These are phyloP conservation scores for Candida ovalis DNA, from an alignment of 805 yeast species.

Conservation along the genomic window DNA sequence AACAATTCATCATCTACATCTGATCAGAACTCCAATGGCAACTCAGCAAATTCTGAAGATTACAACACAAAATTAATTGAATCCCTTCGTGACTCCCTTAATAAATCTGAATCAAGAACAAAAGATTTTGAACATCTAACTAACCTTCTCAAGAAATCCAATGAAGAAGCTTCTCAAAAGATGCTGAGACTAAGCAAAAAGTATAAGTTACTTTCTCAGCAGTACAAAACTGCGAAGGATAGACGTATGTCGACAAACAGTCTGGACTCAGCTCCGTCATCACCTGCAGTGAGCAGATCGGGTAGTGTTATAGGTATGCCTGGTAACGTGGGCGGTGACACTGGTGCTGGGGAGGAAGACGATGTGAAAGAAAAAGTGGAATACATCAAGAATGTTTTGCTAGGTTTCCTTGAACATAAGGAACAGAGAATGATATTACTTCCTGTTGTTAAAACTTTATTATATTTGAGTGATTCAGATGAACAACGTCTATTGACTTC, in stretches of 20 bases:
- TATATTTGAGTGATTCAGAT: conserved; percentile 66
- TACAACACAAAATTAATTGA: conserved; percentile 23
- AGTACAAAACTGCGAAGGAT: conserved; percentile 39
- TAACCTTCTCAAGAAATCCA: conserved; percentile 50
- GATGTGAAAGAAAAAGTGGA: conserved; percentile 52
- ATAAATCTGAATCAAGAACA: conserved; percentile 44
- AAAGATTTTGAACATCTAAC: conserved; percentile 56
- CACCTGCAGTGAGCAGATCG: conserved; percentile 22
- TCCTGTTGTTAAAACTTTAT: conserved; percentile 78
- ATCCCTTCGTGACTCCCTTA: conserved; percentile 53
- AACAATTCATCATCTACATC: neutral
- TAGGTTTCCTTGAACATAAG: conserved; percentile 86
- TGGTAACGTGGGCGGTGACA: neutral
- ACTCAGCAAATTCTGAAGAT: conserved; percentile 1
- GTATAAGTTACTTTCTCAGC: conserved; percentile 60
- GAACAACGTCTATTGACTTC: conserved; percentile 68
- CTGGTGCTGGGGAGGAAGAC: conserved; percentile 4
- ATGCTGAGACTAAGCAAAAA: conserved; percentile 67
- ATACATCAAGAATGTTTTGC: conserved; percentile 82
- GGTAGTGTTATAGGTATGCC: conserved; percentile 13
- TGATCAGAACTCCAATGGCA: neutral
- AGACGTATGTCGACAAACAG: conserved; percentile 19
- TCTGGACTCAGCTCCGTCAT: conserved; percentile 16
- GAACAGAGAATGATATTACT: conserved; percentile 85
- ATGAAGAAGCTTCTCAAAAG: conserved; percentile 66